These are phyloP conservation scores for Hypoxylon rickii DNA, from an alignment of 495 filamentous ascomycete species.

Conservation along the genomic window DNA sequence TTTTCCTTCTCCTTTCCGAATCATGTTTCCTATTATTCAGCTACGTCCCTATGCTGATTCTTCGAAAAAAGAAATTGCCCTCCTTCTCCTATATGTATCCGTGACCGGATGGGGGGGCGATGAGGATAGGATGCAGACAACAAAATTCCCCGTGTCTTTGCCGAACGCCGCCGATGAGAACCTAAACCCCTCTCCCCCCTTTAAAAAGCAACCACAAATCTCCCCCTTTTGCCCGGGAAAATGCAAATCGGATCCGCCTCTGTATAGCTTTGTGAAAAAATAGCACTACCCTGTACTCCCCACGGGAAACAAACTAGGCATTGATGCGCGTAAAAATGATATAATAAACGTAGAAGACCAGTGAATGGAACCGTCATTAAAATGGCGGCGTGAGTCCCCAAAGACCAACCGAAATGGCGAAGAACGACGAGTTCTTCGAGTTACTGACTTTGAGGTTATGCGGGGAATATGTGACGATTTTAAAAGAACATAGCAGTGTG, in stretches of 20 bases:
- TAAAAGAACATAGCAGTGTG: no score
- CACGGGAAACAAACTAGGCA: constrained; percentile 7
- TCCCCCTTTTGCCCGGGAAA: constrained; percentile 25
- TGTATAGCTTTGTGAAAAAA: constrained; percentile 15
- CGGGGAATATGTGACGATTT: background rate
- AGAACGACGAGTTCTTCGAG: no score
- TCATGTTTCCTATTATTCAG: background rate
- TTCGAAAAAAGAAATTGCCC: background rate
- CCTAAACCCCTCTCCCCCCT: constrained; percentile 5
- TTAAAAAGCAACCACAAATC: constrained; percentile 3
- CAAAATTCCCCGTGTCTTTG: background rate
- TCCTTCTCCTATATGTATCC: constrained; percentile 1
- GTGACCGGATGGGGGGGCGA: constrained; percentile 1
- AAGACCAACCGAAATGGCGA: background rate
- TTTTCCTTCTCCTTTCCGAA: background rate
- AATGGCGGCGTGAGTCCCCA: background rate
- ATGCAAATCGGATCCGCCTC: constrained; percentile 20
- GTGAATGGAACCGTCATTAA: background rate
- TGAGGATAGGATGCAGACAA: constrained; percentile 8
- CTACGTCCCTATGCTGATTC: background rate
- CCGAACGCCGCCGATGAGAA: constrained; percentile 23
- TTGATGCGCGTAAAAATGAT: background rate
- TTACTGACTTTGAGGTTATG: no score
- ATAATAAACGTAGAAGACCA: background rate
- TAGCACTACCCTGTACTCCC: background rate